Evolutionary conservation across 305 asterid genomes (phyloP).

Genomic region (Nicotiana rustica): DNA sequence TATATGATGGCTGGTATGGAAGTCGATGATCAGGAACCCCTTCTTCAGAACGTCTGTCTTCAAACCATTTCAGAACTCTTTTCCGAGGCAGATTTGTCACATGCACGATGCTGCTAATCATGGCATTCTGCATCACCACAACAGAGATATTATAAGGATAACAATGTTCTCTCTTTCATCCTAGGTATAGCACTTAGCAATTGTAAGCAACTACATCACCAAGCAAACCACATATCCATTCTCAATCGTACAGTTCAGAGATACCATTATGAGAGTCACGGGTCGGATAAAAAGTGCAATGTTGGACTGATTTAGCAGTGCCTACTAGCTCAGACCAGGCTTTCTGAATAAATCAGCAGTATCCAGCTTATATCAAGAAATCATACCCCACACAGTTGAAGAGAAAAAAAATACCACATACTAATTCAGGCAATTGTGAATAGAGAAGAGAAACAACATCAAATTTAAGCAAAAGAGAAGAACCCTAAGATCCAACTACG

Average conservation of each 20-base stretch:
- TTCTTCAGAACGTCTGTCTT: constrained; percentile 82
- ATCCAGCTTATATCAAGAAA: constrained; percentile 1
- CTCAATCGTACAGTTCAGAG: background rate
- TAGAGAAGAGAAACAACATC: background rate
- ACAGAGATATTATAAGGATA: background rate
- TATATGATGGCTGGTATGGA: constrained; percentile 58
- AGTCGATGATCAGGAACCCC: constrained; percentile 73
- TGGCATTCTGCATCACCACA: constrained; percentile 67
- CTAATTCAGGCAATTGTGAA: constrained; percentile 18
- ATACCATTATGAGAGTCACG: background rate
- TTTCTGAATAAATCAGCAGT: constrained; percentile 9
- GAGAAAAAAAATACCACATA: background rate
- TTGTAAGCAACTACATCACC: background rate
- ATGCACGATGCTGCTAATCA: constrained; percentile 92
- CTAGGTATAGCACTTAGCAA: constrained; percentile 15
- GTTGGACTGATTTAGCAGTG: background rate
- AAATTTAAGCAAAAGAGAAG: constrained; percentile 11
- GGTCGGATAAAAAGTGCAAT: background rate
- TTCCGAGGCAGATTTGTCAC: constrained; percentile 85
- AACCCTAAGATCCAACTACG: constrained; percentile 1
- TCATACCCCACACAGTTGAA: background rate
- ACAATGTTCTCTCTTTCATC: constrained; percentile 20
- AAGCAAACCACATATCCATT: constrained; percentile 13
- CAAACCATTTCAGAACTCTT: constrained; percentile 90
- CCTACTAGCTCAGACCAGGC: background rate